Percentiles rank a stretch among this genome's conserved stretches.
phyloP scores from a whole-genome alignment of 75 land plant genomes.

The Picea sitchensis region DNA sequence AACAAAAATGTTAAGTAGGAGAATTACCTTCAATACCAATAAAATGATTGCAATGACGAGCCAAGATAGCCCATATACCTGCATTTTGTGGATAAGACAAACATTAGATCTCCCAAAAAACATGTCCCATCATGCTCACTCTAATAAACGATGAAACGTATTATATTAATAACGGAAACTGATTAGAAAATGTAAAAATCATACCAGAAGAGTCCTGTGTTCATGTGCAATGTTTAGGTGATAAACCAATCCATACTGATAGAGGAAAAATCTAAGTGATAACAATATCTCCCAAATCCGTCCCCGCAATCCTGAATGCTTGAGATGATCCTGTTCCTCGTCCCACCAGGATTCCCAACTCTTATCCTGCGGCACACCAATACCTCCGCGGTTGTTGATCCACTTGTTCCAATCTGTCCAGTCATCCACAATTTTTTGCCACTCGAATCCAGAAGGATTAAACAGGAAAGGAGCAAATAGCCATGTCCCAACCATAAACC shows the following conservation, averaged over 20 bases:
- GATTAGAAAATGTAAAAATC: slow-evolving; percentile 8
- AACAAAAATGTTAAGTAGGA: background rate
- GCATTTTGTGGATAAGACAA: slow-evolving; percentile 11
- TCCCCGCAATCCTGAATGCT: slow-evolving; percentile 62
- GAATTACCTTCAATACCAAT: slow-evolving; percentile 69
- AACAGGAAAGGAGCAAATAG: slow-evolving; percentile 97
- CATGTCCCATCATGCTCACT: background rate
- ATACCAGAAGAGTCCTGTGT: slow-evolving; percentile 62
- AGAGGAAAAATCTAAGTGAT: slow-evolving; percentile 75
- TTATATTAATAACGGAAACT: background rate
- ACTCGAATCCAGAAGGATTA: slow-evolving; percentile 98
- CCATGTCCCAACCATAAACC: slow-evolving; percentile 98
- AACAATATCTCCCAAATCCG: slow-evolving; percentile 72
- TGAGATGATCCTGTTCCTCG: slow-evolving; percentile 86
- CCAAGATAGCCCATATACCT: slow-evolving; percentile 99
- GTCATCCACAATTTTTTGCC: slow-evolving; percentile 99
- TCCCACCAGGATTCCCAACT: slow-evolving; percentile 99
- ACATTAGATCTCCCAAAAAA: slow-evolving; percentile 1
- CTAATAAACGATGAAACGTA: slow-evolving; percentile 5
- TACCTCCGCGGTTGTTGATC: slow-evolving; percentile 95
- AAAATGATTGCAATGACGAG: slow-evolving; percentile 66
- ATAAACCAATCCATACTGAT: slow-evolving; percentile 96
- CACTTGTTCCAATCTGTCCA: slow-evolving; percentile 99
- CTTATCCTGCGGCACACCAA: slow-evolving; percentile 72
- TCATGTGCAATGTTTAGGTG: slow-evolving; percentile 72